Conservation (phyloP, 371 early-diverging fungal species). For the Mucor sp. region DNA sequence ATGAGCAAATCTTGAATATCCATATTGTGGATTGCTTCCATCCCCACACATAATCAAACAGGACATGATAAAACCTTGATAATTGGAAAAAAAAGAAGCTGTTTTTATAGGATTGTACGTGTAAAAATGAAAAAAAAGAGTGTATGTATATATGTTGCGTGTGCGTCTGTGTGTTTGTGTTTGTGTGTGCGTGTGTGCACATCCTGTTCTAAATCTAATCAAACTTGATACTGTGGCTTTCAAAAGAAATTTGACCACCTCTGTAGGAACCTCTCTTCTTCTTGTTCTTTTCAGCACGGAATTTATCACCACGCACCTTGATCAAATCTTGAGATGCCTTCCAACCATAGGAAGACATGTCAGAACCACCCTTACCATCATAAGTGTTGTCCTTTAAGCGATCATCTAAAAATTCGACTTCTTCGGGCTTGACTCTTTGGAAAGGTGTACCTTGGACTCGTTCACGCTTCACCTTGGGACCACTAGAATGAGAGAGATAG, state of each 20-base stretch:
- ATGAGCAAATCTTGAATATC: no score
- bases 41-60: no score
- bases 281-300: conserved; percentile 96
- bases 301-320: conserved; percentile 90
- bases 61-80: no score
- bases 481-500: not conserved
- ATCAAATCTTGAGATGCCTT: conserved; percentile 93
- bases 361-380: conserved; percentile 67
- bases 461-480: conserved; percentile 23
- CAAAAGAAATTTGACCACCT: conserved; percentile 88
- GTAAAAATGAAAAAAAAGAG: no score
- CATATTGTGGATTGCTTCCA: no score
- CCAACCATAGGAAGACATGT: conserved; percentile 79
- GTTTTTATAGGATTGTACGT: no score
- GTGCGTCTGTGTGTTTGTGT: not conserved
- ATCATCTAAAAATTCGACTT: conserved; percentile 80
- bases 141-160: not conserved
- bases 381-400: conserved; percentile 86
- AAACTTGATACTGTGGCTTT: conserved; percentile 92
- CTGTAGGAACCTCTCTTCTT: conserved; percentile 97
- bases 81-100: no score
- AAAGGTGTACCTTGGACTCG: conserved; percentile 68
- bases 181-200: not conserved
- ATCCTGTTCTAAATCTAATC: conserved; percentile 20
- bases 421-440: conserved; percentile 80